Evolutionary conservation across 2,329 filamentous ascomycete species (phyloP).

Genomic region (Paramyrothecium sp.): DNA sequence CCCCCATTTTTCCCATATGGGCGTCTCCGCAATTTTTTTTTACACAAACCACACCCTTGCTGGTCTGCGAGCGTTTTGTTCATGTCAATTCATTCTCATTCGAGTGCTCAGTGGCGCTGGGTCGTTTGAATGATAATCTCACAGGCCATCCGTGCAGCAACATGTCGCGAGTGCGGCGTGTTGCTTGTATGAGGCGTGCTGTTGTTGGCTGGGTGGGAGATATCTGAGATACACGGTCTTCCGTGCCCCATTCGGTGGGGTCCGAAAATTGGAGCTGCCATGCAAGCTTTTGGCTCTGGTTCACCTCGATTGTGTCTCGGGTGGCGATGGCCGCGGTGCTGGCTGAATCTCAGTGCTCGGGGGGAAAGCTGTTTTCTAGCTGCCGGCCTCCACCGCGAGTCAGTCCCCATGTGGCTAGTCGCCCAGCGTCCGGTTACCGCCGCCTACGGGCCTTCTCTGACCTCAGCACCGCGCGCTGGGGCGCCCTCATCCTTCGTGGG

Average conservation of each 20-base stretch:
- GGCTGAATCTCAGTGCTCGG: not conserved
- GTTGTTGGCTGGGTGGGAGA: too few relatives aligned
- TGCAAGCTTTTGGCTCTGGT: not conserved
- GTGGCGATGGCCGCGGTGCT: not conserved
- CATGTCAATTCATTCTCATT: too few relatives aligned
- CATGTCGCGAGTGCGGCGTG: too few relatives aligned
- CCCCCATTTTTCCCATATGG: not conserved
- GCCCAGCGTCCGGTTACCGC: not conserved
- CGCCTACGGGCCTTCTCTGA: not conserved
- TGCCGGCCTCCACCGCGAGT: not conserved
- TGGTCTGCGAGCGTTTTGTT: too few relatives aligned
- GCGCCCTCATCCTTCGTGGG: too few relatives aligned
- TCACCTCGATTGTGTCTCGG: not conserved
- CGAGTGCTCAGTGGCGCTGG: too few relatives aligned
- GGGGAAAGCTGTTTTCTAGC: not conserved
- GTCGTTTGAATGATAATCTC: too few relatives aligned
- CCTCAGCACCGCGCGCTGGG: too few relatives aligned
- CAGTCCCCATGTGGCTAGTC: not conserved
- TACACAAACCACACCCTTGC: not conserved
- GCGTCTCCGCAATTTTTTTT: not conserved
- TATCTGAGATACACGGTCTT: too few relatives aligned
- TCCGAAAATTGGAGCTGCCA: not conserved
- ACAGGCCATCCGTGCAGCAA: too few relatives aligned
- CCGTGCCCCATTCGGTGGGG: not conserved
- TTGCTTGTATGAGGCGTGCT: too few relatives aligned